Conservation (phyloP, 2,329 filamentous ascomycete species). For the Allantophomopsis cytisporea region DNA sequence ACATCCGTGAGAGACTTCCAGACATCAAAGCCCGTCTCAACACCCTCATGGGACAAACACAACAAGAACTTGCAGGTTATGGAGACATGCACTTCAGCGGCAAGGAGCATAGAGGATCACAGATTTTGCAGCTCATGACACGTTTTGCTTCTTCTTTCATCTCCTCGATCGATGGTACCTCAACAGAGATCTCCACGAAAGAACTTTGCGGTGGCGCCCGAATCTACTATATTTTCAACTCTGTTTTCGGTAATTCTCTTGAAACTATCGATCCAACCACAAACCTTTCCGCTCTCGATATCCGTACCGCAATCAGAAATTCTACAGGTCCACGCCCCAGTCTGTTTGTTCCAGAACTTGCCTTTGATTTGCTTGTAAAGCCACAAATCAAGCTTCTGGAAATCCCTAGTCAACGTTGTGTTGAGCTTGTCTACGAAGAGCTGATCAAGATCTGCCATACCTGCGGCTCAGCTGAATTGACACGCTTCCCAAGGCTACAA, state of each 20-base stretch:
- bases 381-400: constrained; percentile 97
- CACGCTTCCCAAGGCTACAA: constrained; percentile 82
- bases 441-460: constrained; percentile 99
- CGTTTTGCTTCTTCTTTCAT: constrained; percentile 97
- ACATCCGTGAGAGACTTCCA: constrained; percentile 88
- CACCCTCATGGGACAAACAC: constrained; percentile 98
- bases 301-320: constrained; percentile 93
- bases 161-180: constrained; percentile 96
- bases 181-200: constrained; percentile 96
- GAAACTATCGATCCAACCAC: constrained; percentile 94
- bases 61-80: constrained; percentile 95
- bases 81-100: constrained; percentile 96
- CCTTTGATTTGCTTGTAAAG: constrained; percentile 94
- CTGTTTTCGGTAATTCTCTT: constrained; percentile 90
- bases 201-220: constrained; percentile 88
- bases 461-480: constrained; percentile 87
- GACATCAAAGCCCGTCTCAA: constrained; percentile 98
- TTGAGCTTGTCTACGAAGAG: constrained; percentile 96
- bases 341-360: constrained; percentile 92
- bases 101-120: constrained; percentile 87
- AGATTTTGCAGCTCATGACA: constrained; percentile 96
- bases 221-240: constrained; percentile 99
- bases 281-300: constrained; percentile 88
- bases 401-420: constrained; percentile 87
- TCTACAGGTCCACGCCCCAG: constrained; percentile 92